Conservation (phyloP, 1,284 basidiomycete species). For the Marasmius sp. region DNA sequence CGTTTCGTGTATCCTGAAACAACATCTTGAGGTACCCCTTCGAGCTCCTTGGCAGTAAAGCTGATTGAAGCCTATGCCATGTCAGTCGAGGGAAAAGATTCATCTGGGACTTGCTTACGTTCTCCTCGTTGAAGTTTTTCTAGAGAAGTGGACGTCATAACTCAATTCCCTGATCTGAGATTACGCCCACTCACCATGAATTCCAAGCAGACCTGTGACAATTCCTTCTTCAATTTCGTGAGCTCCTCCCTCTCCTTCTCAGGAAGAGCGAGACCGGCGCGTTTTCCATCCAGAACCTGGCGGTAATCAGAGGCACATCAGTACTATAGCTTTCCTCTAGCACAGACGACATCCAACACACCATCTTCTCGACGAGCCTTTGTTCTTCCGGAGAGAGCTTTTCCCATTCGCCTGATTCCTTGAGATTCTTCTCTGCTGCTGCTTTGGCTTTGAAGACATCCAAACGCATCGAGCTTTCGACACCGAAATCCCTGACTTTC, state of each 20-base stretch:
- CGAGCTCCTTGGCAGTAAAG: conserved; percentile 72
- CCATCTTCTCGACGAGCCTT: conserved; percentile 74
- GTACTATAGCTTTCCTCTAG: background rate
- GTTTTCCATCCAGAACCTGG: conserved; percentile 68
- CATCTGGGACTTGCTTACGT: conserved; percentile 38
- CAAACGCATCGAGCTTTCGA: conserved; percentile 73
- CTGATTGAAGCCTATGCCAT: conserved; percentile 52
- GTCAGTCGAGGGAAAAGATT: conserved; percentile 2
- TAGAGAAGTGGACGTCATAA: conserved; percentile 24
- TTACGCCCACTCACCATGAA: conserved; percentile 56
- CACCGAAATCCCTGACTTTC: conserved; percentile 62
- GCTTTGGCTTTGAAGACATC: conserved; percentile 75
- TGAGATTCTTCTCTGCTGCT: conserved; percentile 67
- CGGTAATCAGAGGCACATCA: background rate
- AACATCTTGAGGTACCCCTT: conserved; percentile 77
- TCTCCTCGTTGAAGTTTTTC: conserved; percentile 89
- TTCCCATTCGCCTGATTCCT: conserved; percentile 53
- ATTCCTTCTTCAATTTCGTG: conserved; percentile 62
- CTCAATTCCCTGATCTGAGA: background rate
- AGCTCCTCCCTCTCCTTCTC: conserved; percentile 60
- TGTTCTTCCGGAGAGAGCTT: conserved; percentile 65
- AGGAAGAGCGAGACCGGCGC: conserved; percentile 72
- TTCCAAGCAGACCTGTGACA: conserved; percentile 69
- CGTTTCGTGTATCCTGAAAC: conserved; percentile 72
- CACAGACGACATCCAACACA: conserved; percentile 17